A percentile compares a stretch with the other conserved stretches of the same genome.
Evolutionary conservation across 257 asterid species (phyloP).

Genomic region (Solanum bulbocastanum): DNA sequence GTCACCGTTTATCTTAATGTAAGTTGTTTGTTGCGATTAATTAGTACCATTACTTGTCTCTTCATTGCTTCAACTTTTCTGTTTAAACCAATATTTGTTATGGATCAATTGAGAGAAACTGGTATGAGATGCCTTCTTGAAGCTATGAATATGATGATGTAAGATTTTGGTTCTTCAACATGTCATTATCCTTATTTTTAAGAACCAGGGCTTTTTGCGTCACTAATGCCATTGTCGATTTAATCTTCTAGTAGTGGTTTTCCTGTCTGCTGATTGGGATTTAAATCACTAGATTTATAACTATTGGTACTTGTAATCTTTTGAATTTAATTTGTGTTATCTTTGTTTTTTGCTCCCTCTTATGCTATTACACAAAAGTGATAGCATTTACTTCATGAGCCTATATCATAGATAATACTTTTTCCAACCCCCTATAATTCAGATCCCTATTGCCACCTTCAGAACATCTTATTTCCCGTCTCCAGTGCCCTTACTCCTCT

Average conservation of each 20-base stretch:
- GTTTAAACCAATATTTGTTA: not conserved
- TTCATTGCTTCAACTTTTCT: not conserved
- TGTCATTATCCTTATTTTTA: not conserved
- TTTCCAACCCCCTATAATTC: not conserved
- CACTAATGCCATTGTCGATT: not conserved
- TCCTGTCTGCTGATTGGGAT: not conserved
- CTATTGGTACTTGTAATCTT: not conserved
- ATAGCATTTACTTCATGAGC: not conserved
- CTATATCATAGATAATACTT: not conserved
- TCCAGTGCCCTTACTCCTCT: not conserved
- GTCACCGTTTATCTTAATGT: slow-evolving; percentile 96
- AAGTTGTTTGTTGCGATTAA: slow-evolving; percentile 17
- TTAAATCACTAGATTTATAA: not conserved
- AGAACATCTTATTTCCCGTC: not conserved
- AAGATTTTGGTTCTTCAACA: not conserved
- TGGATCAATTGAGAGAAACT: not conserved
- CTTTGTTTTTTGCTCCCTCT: not conserved
- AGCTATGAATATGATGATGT: not conserved
- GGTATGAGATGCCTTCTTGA: not conserved
- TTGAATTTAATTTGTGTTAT: not conserved
- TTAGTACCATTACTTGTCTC: not conserved
- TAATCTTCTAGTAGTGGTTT: not conserved
- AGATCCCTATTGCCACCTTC: not conserved
- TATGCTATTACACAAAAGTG: not conserved
- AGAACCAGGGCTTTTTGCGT: not conserved